Percentiles rank a stretch among this genome's conserved stretches.
Evolutionary conservation across 108 stramenopile species (phyloP).

Genomic region (Fistulifera pelliculosa): DNA sequence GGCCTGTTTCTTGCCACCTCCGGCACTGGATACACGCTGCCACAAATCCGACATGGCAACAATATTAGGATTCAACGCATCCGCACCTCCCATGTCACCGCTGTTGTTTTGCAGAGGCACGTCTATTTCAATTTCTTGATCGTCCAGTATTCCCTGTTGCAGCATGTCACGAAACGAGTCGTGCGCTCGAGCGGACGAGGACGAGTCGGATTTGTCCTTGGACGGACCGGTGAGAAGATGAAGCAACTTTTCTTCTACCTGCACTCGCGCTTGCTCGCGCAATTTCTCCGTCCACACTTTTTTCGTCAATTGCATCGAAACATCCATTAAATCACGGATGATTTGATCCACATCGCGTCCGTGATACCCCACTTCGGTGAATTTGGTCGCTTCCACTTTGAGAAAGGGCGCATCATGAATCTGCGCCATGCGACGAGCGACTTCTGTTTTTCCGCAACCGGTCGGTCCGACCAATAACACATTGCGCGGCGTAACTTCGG

Average conservation of each 20-base stretch:
- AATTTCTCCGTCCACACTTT: constrained; percentile 77
- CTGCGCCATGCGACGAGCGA: constrained; percentile 94
- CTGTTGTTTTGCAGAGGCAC: constrained; percentile 47
- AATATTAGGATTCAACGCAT: constrained; percentile 44
- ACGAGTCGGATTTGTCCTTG: background rate
- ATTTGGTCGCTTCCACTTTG: constrained; percentile 99
- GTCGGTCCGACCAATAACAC: constrained; percentile 99
- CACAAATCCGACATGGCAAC: constrained; percentile 65
- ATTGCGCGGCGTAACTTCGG: constrained; percentile 97
- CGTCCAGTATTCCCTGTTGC: constrained; percentile 83
- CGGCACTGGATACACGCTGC: constrained; percentile 32
- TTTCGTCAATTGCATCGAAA: constrained; percentile 84
- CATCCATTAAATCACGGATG: constrained; percentile 97
- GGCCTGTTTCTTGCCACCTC: constrained; percentile 38
- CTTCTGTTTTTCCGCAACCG: constrained; percentile 81
- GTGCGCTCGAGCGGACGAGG: constrained; percentile 21
- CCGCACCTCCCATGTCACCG: constrained; percentile 21
- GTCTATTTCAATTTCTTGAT: constrained; percentile 85
- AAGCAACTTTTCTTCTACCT: constrained; percentile 88
- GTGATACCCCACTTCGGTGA: constrained; percentile 99
- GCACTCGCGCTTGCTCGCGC: constrained; percentile 49
- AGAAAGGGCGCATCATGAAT: constrained; percentile 97
- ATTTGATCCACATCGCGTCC: constrained; percentile 98
- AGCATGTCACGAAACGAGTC: constrained; percentile 85
- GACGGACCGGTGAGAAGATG: constrained; percentile 79